Conservation (phyloP, 306 rosid genomes). For the Spatholobus suberectus region DNA sequence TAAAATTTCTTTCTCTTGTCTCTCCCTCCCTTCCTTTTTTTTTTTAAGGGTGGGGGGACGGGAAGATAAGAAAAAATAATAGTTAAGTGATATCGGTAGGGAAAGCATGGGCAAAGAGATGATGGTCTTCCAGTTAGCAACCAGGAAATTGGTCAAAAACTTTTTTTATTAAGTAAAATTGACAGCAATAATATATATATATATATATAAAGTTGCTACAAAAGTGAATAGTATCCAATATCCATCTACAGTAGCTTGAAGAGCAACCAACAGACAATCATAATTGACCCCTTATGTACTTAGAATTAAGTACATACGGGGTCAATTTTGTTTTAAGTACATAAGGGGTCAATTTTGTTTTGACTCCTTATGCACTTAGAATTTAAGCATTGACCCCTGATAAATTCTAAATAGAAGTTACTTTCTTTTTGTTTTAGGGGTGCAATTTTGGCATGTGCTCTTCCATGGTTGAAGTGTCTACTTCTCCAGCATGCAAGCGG, state of each 20-base stretch:
- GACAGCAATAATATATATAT: not conserved
- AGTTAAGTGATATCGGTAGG: not conserved
- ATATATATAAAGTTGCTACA: not conserved
- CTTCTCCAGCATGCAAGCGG: slow-evolving; percentile 74
- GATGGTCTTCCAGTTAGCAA: not conserved
- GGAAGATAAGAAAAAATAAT: not conserved
- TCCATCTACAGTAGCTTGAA: not conserved
- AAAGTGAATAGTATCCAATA: not conserved
- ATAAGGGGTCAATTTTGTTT: too few relatives aligned
- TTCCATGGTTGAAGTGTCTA: slow-evolving; percentile 72
- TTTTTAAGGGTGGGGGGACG: not conserved
- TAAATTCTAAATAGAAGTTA: not conserved
- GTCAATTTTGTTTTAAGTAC: too few relatives aligned
- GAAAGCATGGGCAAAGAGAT: not conserved
- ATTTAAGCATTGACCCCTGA: not conserved
- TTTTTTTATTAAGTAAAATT: not conserved
- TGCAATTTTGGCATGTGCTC: slow-evolving; percentile 70
- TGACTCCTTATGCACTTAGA: too few relatives aligned
- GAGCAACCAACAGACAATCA: not conserved
- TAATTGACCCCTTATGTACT: not conserved
- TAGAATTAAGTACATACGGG: too few relatives aligned
- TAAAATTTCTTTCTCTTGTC: not conserved
- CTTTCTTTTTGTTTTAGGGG: slow-evolving; percentile 50
- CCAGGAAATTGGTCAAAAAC: not conserved
- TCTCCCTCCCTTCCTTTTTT: too few relatives aligned